Evolutionary conservation across 2,329 filamentous ascomycete species (phyloP).

Genomic region (Parascedosporium putredinis): DNA sequence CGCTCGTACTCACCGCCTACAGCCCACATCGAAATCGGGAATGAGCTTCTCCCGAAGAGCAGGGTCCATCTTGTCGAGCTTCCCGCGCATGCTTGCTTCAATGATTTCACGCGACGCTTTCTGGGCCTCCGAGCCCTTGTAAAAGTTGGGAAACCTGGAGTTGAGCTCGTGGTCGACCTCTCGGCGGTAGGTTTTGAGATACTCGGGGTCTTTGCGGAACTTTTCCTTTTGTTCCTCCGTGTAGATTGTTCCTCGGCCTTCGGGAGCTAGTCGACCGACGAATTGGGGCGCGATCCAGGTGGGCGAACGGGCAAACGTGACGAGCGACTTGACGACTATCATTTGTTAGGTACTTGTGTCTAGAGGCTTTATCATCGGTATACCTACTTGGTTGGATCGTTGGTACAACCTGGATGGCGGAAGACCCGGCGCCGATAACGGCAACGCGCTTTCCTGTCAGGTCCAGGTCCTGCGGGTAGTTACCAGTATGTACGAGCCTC

Average conservation of each 20-base stretch:
- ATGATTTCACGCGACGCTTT: conserved; percentile 27
- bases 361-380: not conserved
- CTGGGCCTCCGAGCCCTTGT: conserved; percentile 27
- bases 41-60: conserved; percentile 3
- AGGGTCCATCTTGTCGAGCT: conserved; percentile 19
- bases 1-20: conserved; percentile 4
- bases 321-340: conserved; percentile 14
- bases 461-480: conserved; percentile 37
- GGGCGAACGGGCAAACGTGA: conserved; percentile 20
- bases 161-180: conserved; percentile 31
- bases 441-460: conserved; percentile 33
- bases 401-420: conserved; percentile 40
- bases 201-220: conserved; percentile 28
- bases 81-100: conserved; percentile 30
- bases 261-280: conserved; percentile 18
- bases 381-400: conserved; percentile 24
- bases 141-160: conserved; percentile 29
- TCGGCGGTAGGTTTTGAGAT: conserved; percentile 30
- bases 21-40: conserved; percentile 8
- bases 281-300: conserved; percentile 21
- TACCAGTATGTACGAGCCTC: conserved; percentile 40
- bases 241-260: conserved; percentile 16
- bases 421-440: conserved; percentile 42
- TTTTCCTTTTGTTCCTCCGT: conserved; percentile 26
- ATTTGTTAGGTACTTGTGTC: not conserved